phyloP scores from a whole-genome alignment of 2,329 filamentous ascomycete genomes.

The Colletotrichum falcatum region DNA sequence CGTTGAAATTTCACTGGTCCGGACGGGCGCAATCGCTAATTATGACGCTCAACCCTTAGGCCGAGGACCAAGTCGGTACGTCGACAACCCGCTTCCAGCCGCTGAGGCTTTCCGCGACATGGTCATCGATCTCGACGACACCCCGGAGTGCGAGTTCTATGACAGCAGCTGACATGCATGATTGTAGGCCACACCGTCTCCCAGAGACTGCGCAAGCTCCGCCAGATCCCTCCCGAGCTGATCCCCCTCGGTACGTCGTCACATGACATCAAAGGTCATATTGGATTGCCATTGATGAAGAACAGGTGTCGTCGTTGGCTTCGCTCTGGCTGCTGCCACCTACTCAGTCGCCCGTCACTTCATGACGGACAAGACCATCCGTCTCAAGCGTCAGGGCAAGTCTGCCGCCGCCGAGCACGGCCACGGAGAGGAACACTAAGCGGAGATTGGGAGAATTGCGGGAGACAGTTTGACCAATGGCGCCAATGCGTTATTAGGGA shows the following conservation, averaged over 20 bases:
- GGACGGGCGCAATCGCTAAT: slow-evolving; percentile 45
- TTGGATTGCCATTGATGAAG: slow-evolving; percentile 13
- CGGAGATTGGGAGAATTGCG: slow-evolving; percentile 26
- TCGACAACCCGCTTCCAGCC: slow-evolving; percentile 47
- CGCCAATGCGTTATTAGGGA: slow-evolving; percentile 40
- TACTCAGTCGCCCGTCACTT: slow-evolving; percentile 90
- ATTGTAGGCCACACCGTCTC: slow-evolving; percentile 91
- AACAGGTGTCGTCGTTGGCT: slow-evolving; percentile 85
- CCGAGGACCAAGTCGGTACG: slow-evolving; percentile 76
- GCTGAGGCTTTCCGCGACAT: slow-evolving; percentile 33
- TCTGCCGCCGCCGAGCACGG: slow-evolving; percentile 52
- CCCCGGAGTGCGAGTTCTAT: slow-evolving; percentile 24
- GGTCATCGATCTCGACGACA: slow-evolving; percentile 18
- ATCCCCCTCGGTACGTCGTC: slow-evolving; percentile 87
- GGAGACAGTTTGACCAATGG: slow-evolving; percentile 32
- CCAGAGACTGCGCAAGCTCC: slow-evolving; percentile 90
- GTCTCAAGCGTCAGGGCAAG: slow-evolving; percentile 78
- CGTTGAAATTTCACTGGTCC: slow-evolving; percentile 51
- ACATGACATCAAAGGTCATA: slow-evolving; percentile 33
- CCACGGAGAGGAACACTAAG: slow-evolving; percentile 49
- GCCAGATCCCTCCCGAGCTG: slow-evolving; percentile 93
- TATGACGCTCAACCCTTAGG: slow-evolving; percentile 58
- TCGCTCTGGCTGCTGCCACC: slow-evolving; percentile 81
- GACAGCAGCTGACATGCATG: slow-evolving; percentile 21
- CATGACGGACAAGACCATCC: slow-evolving; percentile 89